Base-by-base conservation (phyloP, 129 eudicot genomes). In the Artemisia annua region DNA sequence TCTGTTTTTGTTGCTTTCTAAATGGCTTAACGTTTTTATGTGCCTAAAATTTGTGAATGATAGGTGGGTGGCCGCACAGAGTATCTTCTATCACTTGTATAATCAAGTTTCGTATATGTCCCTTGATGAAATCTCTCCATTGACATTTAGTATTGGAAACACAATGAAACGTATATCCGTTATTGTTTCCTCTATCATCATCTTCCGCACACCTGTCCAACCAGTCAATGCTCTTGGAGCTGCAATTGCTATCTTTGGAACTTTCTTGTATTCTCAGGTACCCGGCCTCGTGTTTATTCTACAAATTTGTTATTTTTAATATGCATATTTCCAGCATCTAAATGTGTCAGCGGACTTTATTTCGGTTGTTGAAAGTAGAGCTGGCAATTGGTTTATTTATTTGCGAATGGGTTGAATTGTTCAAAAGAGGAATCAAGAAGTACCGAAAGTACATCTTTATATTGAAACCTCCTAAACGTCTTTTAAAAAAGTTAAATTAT, bases 11-110 rank as follows among this genome's bases (percentile, higher is more conserved):
- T 32, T 77, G 14, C 1, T 5, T 5, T 10, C 8, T 50, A 35
- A 60, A 77, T 3, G 57, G 49, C 62, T 48, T 51, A 74, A 14
- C 15, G 11, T 39, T 17, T 75, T 52, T 69, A n/a, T 64, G 48
- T 79, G 72, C 81, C 72, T 83, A 17, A 66, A 66, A 51, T 63
- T 35, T 72, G 75, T 71, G 55, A 35, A 43, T 30, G 54, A 59
- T 54, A 88, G 95, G 95, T 88, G 96, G 96, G 91, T 88, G 72
- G 91, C 76, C 50, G 96, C 91, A 12, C 96, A 88, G 56, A 88
- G 96, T 81, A 85, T 88, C 46, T 85, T 88, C 75, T 88, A 88
- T 74, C 96, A 88, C 65, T 79, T 88, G 15, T 88, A 88, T 85
- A 88, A 88, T 78, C 95, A 85, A 83, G 95, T 88, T 50, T 88